phyloP scores from a whole-genome alignment of 2,329 filamentous ascomycete species.

The Diaporthe ampelina region DNA sequence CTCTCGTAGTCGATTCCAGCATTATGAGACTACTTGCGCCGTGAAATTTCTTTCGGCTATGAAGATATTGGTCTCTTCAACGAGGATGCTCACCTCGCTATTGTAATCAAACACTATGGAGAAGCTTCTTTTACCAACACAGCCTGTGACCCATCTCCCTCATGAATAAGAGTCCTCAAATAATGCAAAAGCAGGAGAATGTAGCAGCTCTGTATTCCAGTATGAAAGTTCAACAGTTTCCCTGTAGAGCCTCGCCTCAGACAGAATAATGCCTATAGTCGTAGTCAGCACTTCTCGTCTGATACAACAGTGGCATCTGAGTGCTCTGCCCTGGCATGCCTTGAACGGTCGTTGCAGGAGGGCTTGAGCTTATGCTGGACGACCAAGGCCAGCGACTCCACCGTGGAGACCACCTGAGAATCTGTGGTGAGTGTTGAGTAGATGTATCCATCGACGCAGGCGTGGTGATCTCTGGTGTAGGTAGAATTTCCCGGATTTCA shows the following conservation, averaged over 20 bases:
- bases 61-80: no score
- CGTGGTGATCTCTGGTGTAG: background rate
- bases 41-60: no score
- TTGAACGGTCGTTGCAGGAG: background rate
- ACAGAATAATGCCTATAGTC: constrained; percentile 2
- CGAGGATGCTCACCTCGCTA: no score
- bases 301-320: background rate
- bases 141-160: no score
- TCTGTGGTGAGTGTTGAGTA: background rate
- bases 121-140: no score
- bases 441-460: background rate
- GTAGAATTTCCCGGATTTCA: background rate
- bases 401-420: background rate
- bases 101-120: no score
- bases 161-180: no score
- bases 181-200: no score
- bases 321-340: background rate
- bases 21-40: no score
- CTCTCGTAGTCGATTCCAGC: no score
- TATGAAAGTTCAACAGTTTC: no score
- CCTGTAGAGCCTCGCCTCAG: background rate
- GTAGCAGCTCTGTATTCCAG: no score
- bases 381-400: background rate
- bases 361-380: background rate
- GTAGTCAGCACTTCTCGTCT: background rate